These are phyloP conservation scores for Entelexis paramagnoliae DNA, from an alignment of 1,139 yeast species.

Conservation along the genomic window DNA sequence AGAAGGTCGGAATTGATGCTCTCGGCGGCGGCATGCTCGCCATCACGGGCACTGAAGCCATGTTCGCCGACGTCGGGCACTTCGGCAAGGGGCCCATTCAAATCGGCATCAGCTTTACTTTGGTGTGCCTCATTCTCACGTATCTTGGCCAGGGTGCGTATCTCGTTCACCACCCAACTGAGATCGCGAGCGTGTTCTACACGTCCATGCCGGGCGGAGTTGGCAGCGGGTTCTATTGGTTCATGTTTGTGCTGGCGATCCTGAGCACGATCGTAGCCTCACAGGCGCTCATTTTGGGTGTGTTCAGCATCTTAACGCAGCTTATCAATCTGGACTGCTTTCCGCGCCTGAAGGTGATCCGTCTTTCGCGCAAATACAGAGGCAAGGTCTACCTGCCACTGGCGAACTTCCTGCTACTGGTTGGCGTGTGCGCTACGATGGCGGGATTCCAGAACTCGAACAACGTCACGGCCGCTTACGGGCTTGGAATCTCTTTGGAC, in stretches of 20 bases:
- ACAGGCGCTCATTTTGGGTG: constrained; percentile 50
- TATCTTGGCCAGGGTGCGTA: constrained; percentile 53
- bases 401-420: constrained; percentile 47
- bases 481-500: constrained; percentile 48
- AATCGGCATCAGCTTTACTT: constrained; percentile 39
- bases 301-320: constrained; percentile 44
- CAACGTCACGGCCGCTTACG: constrained; percentile 50
- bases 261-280: constrained; percentile 49
- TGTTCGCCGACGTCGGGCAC: constrained; percentile 55
- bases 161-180: constrained; percentile 37
- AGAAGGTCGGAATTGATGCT: constrained; percentile 34
- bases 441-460: constrained; percentile 36
- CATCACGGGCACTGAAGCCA: constrained; percentile 52
- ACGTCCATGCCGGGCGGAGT: constrained; percentile 44
- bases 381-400: constrained; percentile 47
- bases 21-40: constrained; percentile 46
- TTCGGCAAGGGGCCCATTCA: constrained; percentile 45
- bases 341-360: constrained; percentile 40
- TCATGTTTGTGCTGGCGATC: constrained; percentile 45
- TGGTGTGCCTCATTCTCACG: constrained; percentile 37
- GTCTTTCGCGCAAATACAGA: constrained; percentile 37
- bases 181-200: constrained; percentile 39
- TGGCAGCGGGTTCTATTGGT: constrained; percentile 41
- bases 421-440: constrained; percentile 46
- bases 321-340: constrained; percentile 46